Conservation (phyloP, 2,329 filamentous ascomycete species). For the Neonectria magnoliae region DNA sequence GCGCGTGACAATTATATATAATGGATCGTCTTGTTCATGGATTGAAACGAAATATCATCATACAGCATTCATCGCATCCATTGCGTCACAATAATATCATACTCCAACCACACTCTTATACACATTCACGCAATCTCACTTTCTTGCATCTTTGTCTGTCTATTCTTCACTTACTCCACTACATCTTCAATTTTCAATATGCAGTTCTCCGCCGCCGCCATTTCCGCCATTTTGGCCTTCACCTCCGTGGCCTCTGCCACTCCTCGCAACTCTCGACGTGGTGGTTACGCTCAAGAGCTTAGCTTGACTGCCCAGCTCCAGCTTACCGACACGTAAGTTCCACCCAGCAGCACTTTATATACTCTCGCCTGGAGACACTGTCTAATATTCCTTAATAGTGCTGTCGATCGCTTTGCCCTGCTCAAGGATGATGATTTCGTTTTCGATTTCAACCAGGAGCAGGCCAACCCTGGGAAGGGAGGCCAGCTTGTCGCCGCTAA, state of each 20-base stretch:
- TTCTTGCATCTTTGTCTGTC: not conserved
- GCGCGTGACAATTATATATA: not conserved
- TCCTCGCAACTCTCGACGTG: conserved; percentile 29
- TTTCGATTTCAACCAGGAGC: conserved; percentile 57
- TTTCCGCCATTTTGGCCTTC: conserved; percentile 52
- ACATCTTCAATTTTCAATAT: conserved; percentile 49
- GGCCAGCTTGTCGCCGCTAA: conserved; percentile 62
- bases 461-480: conserved; percentile 44
- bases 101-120: not conserved
- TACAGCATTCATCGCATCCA: not conserved
- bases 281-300: conserved; percentile 26
- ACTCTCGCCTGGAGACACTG: not conserved
- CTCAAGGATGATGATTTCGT: conserved; percentile 56
- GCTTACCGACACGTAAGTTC: conserved; percentile 51
- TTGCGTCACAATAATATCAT: not conserved
- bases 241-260: conserved; percentile 46
- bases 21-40: not conserved
- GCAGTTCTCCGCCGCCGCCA: conserved; percentile 42
- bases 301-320: conserved; percentile 51
- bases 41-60: not conserved
- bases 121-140: not conserved
- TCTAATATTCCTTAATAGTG: conserved; percentile 42
- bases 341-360: not conserved
- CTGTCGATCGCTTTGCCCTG: conserved; percentile 54
- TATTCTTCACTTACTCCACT: conserved; percentile 25